Percentiles rank a stretch among this genome's conserved stretches.
phyloP scores from a whole-genome alignment of 176 grass and related monocot genomes.

The Alloteropsis semialata region DNA sequence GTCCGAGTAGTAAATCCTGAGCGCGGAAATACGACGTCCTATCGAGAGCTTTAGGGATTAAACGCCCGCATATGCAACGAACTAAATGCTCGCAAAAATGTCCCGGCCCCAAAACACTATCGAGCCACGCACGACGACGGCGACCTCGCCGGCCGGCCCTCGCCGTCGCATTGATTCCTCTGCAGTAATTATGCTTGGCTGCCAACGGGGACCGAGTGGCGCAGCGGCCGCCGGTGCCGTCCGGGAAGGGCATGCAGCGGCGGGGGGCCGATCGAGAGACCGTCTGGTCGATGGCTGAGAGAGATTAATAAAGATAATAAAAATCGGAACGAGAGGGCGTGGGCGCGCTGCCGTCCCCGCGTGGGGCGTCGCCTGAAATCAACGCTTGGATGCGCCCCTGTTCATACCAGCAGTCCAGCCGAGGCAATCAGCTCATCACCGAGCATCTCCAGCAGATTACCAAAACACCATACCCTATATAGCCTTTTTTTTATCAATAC shows the following conservation, averaged over 20 bases:
- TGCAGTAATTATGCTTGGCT: neutral
- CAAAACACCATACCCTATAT: too few species aligned
- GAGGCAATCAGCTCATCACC: neutral
- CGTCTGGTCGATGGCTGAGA: neutral
- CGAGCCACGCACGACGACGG: neutral
- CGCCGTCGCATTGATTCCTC: neutral
- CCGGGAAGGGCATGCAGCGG: constrained; percentile 15
- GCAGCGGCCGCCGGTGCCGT: constrained; percentile 31
- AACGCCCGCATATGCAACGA: neutral
- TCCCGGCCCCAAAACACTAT: neutral
- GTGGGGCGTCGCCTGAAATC: neutral
- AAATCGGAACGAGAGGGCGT: constrained; percentile 21
- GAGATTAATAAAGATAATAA: too few species aligned
- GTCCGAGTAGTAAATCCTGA: neutral
- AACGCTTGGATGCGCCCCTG: neutral
- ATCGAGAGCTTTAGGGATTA: neutral
- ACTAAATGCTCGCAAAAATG: neutral
- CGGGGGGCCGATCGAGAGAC: too few species aligned
- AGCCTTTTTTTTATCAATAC: too few species aligned
- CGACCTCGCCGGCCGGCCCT: neutral
- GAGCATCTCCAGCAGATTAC: too few species aligned
- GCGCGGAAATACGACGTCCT: neutral
- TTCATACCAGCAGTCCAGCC: neutral
- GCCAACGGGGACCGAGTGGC: constrained; percentile 1
- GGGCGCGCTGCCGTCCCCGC: neutral